A percentile compares a stretch with the other conserved stretches of the same genome.
Conservation (phyloP, 2,329 filamentous ascomycete genomes). For the Trichoderma guizhouense region DNA sequence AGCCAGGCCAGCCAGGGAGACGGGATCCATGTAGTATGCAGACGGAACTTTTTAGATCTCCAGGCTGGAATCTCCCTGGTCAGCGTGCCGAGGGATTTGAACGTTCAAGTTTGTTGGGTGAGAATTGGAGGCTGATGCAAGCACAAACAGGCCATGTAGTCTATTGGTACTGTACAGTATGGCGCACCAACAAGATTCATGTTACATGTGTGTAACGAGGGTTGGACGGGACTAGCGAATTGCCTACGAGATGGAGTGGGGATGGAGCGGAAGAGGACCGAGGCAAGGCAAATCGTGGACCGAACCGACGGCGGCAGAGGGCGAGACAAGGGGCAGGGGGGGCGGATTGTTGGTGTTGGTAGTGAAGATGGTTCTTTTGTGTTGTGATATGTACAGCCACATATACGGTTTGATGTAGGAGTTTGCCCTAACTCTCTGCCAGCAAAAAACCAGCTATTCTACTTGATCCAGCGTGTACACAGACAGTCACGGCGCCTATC, state of each 20-base stretch:
- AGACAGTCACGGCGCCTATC: neutral
- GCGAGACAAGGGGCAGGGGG: neutral
- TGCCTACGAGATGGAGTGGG: neutral
- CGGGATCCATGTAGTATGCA: slow-evolving; percentile 38
- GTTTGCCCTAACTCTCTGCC: neutral
- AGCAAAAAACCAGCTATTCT: neutral
- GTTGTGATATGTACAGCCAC: neutral
- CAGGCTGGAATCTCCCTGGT: neutral
- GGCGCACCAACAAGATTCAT: neutral
- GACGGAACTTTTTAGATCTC: neutral
- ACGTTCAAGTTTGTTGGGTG: neutral
- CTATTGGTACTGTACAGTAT: neutral
- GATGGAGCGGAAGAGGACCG: neutral
- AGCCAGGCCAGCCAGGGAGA: slow-evolving; percentile 41
- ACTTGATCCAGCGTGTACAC: neutral
- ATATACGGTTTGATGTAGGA: neutral
- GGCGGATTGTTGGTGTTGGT: neutral
- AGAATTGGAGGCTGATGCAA: neutral
- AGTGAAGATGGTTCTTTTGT: neutral
- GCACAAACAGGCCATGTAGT: neutral
- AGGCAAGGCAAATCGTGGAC: slow-evolving; percentile 1
- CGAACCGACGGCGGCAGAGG: slow-evolving; percentile 9
- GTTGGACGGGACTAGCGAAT: neutral
- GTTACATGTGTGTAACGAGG: slow-evolving; percentile 7
- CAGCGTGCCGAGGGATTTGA: neutral